Conservation (phyloP, 1,284 basidiomycete genomes). For the Flammula alnicola region DNA sequence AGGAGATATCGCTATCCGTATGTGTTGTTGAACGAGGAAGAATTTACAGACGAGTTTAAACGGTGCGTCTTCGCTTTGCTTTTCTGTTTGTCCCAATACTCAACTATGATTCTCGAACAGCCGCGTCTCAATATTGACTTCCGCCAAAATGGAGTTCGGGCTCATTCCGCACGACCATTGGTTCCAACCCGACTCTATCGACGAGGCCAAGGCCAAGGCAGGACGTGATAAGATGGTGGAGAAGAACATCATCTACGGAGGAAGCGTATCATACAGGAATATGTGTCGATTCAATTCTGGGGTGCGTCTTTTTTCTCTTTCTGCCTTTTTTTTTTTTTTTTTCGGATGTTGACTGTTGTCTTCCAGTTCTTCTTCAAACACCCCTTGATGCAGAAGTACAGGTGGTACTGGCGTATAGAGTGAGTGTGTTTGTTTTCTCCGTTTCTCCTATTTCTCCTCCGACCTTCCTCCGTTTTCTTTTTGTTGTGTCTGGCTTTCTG, state of each 20-base stretch:
- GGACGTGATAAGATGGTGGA: constrained; percentile 61
- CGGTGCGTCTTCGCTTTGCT: constrained; percentile 37
- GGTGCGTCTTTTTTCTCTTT: constrained; percentile 29
- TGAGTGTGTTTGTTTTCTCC: constrained; percentile 23
- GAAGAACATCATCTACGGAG: constrained; percentile 55
- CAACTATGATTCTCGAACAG: constrained; percentile 28
- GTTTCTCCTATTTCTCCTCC: no score
- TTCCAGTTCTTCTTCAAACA: constrained; percentile 71
- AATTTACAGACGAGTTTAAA: constrained; percentile 77
- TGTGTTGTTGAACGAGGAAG: constrained; percentile 76
- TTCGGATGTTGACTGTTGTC: not conserved
- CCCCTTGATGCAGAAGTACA: constrained; percentile 65
- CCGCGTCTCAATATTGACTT: constrained; percentile 44
- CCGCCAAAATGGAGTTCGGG: constrained; percentile 47
- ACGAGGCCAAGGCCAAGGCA: constrained; percentile 64
- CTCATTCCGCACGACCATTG: constrained; percentile 54
- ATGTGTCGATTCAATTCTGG: constrained; percentile 90
- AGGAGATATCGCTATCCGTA: constrained; percentile 69
- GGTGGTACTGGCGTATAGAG: constrained; percentile 79
- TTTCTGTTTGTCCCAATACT: not conserved
- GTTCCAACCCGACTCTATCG: constrained; percentile 74
- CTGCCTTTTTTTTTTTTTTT: not conserved
- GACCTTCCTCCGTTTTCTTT: no score
- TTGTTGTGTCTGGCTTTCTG: not conserved
- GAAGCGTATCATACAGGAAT: constrained; percentile 52